These are phyloP conservation scores for Heterobasidion occidentale DNA, from an alignment of 1,284 basidiomycete species.

Conservation along the genomic window DNA sequence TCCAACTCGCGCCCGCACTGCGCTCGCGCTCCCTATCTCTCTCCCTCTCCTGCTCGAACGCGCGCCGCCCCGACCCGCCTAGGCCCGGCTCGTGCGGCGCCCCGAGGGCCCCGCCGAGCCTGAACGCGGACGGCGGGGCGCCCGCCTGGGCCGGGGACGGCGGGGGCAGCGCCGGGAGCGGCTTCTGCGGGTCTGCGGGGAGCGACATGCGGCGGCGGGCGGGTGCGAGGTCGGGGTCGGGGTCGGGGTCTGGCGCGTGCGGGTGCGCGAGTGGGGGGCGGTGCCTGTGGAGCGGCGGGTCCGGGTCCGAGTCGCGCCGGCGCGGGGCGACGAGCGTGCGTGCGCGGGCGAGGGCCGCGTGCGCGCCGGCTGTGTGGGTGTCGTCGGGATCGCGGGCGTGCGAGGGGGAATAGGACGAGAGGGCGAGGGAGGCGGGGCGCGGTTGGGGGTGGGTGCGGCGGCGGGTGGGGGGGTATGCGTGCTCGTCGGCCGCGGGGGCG, in stretches of 20 bases:
- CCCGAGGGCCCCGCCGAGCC: constrained; percentile 1
- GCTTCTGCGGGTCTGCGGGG: constrained; percentile 5
- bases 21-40: too few relatives aligned
- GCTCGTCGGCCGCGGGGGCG: neutral
- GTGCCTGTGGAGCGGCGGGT: neutral
- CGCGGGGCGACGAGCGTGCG: neutral
- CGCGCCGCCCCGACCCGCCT: neutral
- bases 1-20: neutral
- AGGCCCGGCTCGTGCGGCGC: constrained; percentile 6
- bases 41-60: too few relatives aligned
- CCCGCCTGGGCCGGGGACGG: constrained; percentile 2
- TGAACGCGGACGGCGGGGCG: constrained; percentile 2
- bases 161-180: neutral
- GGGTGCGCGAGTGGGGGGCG: neutral
- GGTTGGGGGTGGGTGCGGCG: too few relatives aligned
- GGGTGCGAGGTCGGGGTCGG: neutral
- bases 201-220: constrained; percentile 7
- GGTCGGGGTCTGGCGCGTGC: neutral
- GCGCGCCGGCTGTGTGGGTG: too few relatives aligned
- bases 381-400: too few relatives aligned
- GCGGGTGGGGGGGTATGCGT: neutral
- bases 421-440: neutral
- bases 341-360: too few relatives aligned
- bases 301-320: neutral
- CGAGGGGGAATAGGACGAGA: neutral